Percentiles rank a stretch among this genome's conserved stretches.
phyloP scores from a whole-genome alignment of 73 alveolate species.

The Durusdinium trenchii region DNA sequence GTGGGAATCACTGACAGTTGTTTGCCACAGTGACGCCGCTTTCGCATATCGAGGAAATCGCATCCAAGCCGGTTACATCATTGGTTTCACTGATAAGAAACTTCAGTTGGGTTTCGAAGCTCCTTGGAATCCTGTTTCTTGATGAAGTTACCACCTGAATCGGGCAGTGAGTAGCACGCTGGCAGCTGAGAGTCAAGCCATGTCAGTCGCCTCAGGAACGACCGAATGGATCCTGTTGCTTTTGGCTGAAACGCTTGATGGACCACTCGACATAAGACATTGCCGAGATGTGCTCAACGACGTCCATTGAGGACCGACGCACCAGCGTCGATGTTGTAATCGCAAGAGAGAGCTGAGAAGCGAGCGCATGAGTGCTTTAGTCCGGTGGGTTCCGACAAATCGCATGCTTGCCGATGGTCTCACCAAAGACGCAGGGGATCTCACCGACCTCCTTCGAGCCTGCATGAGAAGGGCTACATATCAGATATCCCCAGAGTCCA shows the following conservation, averaged over 20 bases:
- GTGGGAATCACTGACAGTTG: neutral
- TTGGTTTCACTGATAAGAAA: neutral
- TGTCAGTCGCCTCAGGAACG: neutral
- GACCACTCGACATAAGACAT: neutral
- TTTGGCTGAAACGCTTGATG: neutral
- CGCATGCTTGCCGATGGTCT: neutral
- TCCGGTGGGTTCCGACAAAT: too few species aligned
- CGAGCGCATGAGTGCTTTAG: too few species aligned
- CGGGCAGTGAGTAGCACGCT: neutral
- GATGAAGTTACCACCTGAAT: neutral
- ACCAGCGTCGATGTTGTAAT: too few species aligned
- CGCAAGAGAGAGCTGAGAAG: too few species aligned
- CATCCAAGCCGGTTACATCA: neutral
- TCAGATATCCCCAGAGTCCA: neutral
- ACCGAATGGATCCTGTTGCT: neutral
- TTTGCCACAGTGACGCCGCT: neutral
- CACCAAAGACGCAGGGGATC: neutral
- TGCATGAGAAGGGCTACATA: neutral
- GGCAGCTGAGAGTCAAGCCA: neutral
- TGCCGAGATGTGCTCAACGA: neutral
- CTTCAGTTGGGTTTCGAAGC: neutral
- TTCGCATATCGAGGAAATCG: neutral
- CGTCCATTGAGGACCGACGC: too few species aligned
- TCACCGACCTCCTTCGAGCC: neutral
- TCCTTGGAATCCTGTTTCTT: neutral